Percentiles rank a stretch among this genome's conserved stretches.
Conservation (phyloP, 2,329 filamentous ascomycete species). For the Bimuria novae-zelandiae region DNA sequence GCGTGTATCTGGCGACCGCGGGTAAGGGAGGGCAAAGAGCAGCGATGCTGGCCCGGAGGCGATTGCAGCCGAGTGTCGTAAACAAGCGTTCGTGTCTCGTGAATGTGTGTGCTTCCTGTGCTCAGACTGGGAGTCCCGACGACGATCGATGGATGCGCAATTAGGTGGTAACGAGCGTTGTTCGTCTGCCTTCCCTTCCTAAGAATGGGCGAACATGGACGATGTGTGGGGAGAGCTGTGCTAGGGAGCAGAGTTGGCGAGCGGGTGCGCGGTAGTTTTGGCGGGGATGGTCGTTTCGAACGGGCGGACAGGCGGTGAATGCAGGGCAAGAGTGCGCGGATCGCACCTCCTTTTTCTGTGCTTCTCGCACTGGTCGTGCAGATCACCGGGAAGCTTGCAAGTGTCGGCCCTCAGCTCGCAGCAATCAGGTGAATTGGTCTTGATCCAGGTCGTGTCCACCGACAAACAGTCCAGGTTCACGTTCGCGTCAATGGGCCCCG, state of each 20-base stretch:
- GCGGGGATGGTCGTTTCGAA: slow-evolving; percentile 11
- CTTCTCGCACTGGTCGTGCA: not conserved
- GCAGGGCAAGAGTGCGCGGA: slow-evolving; percentile 1
- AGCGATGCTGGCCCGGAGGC: not conserved
- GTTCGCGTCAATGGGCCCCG: not conserved
- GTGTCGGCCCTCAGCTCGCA: not conserved
- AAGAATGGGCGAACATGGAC: slow-evolving; percentile 9
- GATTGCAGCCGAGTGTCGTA: not conserved
- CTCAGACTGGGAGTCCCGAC: not conserved
- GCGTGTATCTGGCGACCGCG: not conserved
- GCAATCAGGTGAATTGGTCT: not conserved
- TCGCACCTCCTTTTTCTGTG: slow-evolving; percentile 7
- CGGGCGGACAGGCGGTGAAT: slow-evolving; percentile 9
- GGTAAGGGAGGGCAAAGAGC: not conserved
- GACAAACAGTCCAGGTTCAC: not conserved
- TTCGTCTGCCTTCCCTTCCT: not conserved
- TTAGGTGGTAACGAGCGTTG: slow-evolving; percentile 14
- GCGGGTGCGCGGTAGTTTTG: not conserved
- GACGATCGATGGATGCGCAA: not conserved
- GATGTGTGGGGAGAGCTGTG: not conserved
- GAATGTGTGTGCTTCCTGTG: not conserved
- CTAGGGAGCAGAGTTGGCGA: not conserved
- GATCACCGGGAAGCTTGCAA: not conserved
- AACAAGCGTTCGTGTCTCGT: not conserved
- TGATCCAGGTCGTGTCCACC: not conserved